These are phyloP conservation scores for Serpula lacrymans DNA, from an alignment of 768 basidiomycete species.

Conservation along the genomic window DNA sequence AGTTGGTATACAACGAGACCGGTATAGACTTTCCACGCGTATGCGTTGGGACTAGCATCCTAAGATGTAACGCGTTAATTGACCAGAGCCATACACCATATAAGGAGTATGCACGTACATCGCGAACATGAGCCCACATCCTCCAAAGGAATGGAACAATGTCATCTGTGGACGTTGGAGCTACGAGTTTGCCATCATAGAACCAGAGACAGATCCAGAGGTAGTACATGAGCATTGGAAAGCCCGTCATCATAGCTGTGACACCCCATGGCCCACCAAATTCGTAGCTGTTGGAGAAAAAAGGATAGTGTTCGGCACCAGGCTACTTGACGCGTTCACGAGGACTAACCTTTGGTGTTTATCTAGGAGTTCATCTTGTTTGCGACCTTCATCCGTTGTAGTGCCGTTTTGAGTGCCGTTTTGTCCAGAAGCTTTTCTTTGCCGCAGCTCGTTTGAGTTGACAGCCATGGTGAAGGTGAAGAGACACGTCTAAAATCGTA, in stretches of 20 bases:
- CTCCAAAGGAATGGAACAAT: constrained; percentile 71
- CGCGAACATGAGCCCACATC: constrained; percentile 84
- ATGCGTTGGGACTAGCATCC: constrained; percentile 89
- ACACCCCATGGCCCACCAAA: constrained; percentile 96
- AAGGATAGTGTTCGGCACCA: constrained; percentile 7
- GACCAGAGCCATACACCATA: neutral
- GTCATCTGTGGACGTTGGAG: constrained; percentile 66
- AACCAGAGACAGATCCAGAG: constrained; percentile 97
- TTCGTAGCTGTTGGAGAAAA: constrained; percentile 65
- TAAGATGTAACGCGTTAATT: no score
- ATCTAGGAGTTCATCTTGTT: constrained; percentile 71
- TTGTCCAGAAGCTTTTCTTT: constrained; percentile 18
- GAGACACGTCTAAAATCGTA: constrained; percentile 10
- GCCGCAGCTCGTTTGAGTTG: constrained; percentile 21
- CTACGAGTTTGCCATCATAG: constrained; percentile 81
- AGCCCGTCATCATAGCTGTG: constrained; percentile 88
- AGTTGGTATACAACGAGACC: constrained; percentile 89
- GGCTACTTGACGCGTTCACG: neutral
- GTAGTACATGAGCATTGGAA: constrained; percentile 97
- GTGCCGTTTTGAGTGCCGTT: constrained; percentile 21
- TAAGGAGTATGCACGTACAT: constrained; percentile 43
- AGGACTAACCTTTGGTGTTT: constrained; percentile 54
- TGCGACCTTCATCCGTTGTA: constrained; percentile 68
- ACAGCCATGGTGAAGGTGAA: constrained; percentile 13
- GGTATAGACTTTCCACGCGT: constrained; percentile 88